A percentile compares a stretch with the other conserved stretches of the same genome.
Evolutionary conservation across 2,329 filamentous ascomycete genomes (phyloP).

Genomic region (Ophiostoma sp.): DNA sequence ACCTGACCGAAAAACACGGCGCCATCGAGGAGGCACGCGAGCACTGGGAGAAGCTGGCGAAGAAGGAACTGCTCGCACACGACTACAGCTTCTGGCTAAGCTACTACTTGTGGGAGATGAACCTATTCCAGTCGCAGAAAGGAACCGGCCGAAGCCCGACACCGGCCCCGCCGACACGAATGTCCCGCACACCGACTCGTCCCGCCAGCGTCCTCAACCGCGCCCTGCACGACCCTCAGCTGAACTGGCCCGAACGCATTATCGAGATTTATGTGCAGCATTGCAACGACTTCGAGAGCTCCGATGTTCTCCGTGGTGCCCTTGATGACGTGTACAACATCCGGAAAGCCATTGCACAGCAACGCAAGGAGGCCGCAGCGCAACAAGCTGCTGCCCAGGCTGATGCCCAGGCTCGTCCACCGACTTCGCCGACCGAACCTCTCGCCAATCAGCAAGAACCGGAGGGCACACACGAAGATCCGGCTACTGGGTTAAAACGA

Average conservation of each 20-base stretch:
- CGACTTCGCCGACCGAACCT: background rate
- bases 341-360: constrained; percentile 61
- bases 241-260: constrained; percentile 77
- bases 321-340: constrained; percentile 72
- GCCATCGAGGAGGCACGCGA: constrained; percentile 74
- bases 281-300: constrained; percentile 87
- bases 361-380: constrained; percentile 52
- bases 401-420: constrained; percentile 31
- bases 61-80: constrained; percentile 65
- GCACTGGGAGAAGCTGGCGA: constrained; percentile 71
- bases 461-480: constrained; percentile 37
- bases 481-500: constrained; percentile 60
- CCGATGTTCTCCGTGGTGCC: constrained; percentile 71
- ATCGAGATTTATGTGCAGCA: constrained; percentile 73
- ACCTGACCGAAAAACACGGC: constrained; percentile 79
- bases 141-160: constrained; percentile 56
- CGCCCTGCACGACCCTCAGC: constrained; percentile 60
- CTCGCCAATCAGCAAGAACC: constrained; percentile 29
- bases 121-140: constrained; percentile 52
- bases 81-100: constrained; percentile 92
- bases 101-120: constrained; percentile 91
- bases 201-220: constrained; percentile 77
- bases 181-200: constrained; percentile 64
- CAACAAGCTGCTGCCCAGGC: constrained; percentile 48
- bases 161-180: constrained; percentile 45